Percentiles rank a stretch among this genome's conserved stretches.
These are phyloP conservation scores for Fusarium luffae DNA, from an alignment of 2,329 filamentous ascomycete genomes.

Conservation along the genomic window DNA sequence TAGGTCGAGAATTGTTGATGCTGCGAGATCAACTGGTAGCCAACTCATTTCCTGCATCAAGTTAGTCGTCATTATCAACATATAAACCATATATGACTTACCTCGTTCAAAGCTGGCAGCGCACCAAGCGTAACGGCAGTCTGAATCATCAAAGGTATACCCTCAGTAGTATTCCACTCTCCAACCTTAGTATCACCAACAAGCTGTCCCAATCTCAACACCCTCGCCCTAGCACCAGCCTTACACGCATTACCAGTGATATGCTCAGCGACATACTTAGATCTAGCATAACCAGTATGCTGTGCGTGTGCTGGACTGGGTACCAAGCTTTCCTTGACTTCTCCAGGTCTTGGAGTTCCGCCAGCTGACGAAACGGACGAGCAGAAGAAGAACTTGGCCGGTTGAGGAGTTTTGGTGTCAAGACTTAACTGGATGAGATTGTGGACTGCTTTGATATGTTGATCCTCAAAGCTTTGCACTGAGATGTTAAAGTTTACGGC, in stretches of 20 bases:
- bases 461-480: constrained; percentile 60
- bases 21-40: constrained; percentile 36
- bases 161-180: constrained; percentile 63
- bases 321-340: constrained; percentile 51
- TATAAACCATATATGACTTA: too few relatives aligned
- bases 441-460: constrained; percentile 58
- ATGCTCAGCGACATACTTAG: constrained; percentile 55
- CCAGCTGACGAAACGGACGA: constrained; percentile 56
- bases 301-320: constrained; percentile 53
- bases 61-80: too few relatives aligned
- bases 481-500: constrained; percentile 67
- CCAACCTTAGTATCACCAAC: constrained; percentile 59
- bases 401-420: background rate
- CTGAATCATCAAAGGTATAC: constrained; percentile 64
- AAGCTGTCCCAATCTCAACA: constrained; percentile 63
- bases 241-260: constrained; percentile 51
- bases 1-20: constrained; percentile 31
- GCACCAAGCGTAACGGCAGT: constrained; percentile 58
- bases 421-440: constrained; percentile 58
- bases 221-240: constrained; percentile 43
- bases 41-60: constrained; percentile 38
- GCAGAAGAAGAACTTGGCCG: constrained; percentile 59
- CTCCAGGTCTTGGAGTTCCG: constrained; percentile 47
- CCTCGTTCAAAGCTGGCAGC: constrained; percentile 59
- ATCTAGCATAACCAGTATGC: constrained; percentile 57